Base-by-base conservation (phyloP, 768 basidiomycete genomes). In the Gymnopilus junonius region DNA sequence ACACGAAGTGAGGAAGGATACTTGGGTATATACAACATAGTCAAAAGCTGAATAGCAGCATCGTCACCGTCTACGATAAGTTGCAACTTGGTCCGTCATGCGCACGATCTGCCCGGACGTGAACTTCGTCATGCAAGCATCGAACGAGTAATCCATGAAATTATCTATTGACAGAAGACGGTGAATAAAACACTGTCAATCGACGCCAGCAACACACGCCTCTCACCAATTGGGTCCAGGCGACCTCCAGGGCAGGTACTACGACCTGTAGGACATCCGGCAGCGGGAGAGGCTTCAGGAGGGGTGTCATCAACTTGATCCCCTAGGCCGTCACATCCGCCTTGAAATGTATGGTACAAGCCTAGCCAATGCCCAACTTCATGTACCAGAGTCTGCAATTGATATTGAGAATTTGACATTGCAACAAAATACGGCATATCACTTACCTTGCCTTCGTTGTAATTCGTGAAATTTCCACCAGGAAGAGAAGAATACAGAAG, bases 291-390 rank as follows among this genome's bases (percentile, higher is more conserved):
- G 4, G 74, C 74, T 67, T 82, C 78, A 2, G 76, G 67, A 23
- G 80, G 80, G 0, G 79, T 82, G 61, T 81, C 81, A 2, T 66
- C 70, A 23, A 82, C 79, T 25, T 68, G 57, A 60, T 82, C 80
- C 21, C 80, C 81, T 4, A 71, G 62, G 2, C 64, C 64, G 37
- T 72, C 58, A 40, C 54, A 62, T 46, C 48, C 48, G 27, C 48
- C 48, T 46, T 65, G 55, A 23, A 69, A 69, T 20, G 80, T 81
- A 67, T 82, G 82, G 70, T 80, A 83, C 4, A 83, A 71, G 11
- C 82, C 82, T 58, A 79, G 69, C 82, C 82, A 84, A 69, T 83
- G 82, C 1, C 82, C 79, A 12, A 75, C 77, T 67, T 83, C 82
- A 67, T 84, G 83, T 1, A 75, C 77, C 25, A 79, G 63, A 2